Conservation (phyloP, 2,329 filamentous ascomycete species). For the Monosporascus ibericus region DNA sequence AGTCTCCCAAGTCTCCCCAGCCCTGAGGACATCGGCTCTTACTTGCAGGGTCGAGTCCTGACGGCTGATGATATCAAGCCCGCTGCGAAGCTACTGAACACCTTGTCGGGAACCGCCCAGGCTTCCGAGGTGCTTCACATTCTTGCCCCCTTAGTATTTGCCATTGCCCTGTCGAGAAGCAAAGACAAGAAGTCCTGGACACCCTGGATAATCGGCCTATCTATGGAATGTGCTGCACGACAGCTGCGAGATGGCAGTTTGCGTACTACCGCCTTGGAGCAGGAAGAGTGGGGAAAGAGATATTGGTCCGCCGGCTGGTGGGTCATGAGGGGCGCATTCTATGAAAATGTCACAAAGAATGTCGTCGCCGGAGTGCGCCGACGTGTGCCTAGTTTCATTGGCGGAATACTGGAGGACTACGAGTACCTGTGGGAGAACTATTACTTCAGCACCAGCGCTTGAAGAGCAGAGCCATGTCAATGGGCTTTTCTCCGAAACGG, state of each 20-base stretch:
- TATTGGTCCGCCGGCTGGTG: conserved; percentile 94
- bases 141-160: conserved; percentile 80
- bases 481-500: background rate
- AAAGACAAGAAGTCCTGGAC: conserved; percentile 76
- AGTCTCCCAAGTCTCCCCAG: conserved; percentile 78
- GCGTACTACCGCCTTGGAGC: conserved; percentile 79
- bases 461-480: background rate
- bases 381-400: conserved; percentile 73
- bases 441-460: conserved; percentile 67
- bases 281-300: conserved; percentile 81
- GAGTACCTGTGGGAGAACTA: conserved; percentile 98
- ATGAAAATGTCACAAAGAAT: conserved; percentile 81
- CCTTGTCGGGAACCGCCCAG: conserved; percentile 65
- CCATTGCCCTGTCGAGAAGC: conserved; percentile 69
- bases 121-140: conserved; percentile 90
- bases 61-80: conserved; percentile 97
- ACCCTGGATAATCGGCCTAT: conserved; percentile 83
- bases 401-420: conserved; percentile 88
- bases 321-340: conserved; percentile 93
- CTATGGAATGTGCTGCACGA: conserved; percentile 81
- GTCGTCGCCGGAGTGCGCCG: conserved; percentile 67
- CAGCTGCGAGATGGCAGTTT: conserved; percentile 71
- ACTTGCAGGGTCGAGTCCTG: conserved; percentile 82
- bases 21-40: conserved; percentile 75
- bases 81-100: conserved; percentile 78